phyloP scores from a whole-genome alignment of 192 early-diverging fungal genomes.

The Diversispora epigaea region DNA sequence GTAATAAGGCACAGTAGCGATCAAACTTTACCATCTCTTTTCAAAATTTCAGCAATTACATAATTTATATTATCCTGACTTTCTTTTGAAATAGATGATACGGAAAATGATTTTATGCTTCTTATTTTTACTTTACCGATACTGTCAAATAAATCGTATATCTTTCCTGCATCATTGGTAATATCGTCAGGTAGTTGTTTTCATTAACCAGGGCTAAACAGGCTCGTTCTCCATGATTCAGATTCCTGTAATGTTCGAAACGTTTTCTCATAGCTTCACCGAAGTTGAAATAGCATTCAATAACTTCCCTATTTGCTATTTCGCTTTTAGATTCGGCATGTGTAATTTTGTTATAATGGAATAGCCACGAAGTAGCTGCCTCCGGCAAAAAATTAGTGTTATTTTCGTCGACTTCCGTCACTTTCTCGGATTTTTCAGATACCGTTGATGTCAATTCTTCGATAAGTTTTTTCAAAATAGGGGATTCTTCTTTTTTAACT shows the following conservation, averaged over 20 bases:
- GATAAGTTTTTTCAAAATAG: no score
- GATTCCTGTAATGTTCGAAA: neutral
- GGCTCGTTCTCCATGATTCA: neutral
- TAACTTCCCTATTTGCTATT: neutral
- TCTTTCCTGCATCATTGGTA: neutral
- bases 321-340: neutral
- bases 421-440: neutral
- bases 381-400: neutral
- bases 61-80: neutral
- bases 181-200: neutral
- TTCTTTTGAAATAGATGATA: neutral
- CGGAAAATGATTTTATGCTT: neutral
- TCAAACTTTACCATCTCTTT: neutral
- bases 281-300: neutral
- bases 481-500: no score
- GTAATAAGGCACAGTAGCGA: neutral
- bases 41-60: neutral
- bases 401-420: neutral
- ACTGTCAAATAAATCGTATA: neutral
- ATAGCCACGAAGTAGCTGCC: no score
- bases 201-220: conserved; percentile 1
- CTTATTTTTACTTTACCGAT: neutral
- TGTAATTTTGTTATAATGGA: neutral
- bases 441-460: neutral
- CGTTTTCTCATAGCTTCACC: neutral